phyloP scores from a whole-genome alignment of 495 filamentous ascomycete species.

The Penicillium lagena region DNA sequence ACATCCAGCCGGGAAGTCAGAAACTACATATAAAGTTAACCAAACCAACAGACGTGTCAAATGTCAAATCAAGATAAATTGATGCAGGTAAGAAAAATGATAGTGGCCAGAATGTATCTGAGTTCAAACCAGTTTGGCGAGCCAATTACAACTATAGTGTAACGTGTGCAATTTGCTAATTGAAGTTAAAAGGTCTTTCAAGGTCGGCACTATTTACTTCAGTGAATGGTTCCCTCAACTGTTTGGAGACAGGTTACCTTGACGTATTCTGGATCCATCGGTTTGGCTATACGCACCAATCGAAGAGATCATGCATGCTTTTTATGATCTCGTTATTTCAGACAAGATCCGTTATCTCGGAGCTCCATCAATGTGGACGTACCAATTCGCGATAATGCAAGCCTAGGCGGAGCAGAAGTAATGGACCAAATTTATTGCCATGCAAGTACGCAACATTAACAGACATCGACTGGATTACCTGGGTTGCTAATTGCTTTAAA shows the following conservation, averaged over 20 bases:
- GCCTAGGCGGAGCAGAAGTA: slow-evolving; percentile 41
- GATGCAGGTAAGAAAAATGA: no score
- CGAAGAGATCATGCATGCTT: slow-evolving; percentile 69
- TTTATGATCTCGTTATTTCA: slow-evolving; percentile 59
- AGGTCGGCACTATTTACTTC: slow-evolving; percentile 53
- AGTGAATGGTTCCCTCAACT: slow-evolving; percentile 50
- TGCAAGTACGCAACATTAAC: slow-evolving; percentile 26
- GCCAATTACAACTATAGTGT: no score
- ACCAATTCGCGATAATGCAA: slow-evolving; percentile 13
- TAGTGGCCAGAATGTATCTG: no score
- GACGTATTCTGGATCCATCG: slow-evolving; percentile 64
- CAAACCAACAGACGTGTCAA: no score
- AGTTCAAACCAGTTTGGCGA: no score
- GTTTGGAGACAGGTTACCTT: slow-evolving; percentile 55
- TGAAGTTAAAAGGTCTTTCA: slow-evolving; percentile 35
- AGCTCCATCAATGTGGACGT: slow-evolving; percentile 27
- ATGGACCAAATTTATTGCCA: slow-evolving; percentile 61
- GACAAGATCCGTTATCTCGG: slow-evolving; percentile 68
- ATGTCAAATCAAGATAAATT: no score
- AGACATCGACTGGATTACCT: no score
- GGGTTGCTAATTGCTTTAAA: slow-evolving; percentile 9
- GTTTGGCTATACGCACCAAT: slow-evolving; percentile 43
- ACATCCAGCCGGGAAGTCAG: no score
- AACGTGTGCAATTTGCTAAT: neutral
- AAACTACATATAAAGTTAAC: no score